phyloP scores from a whole-genome alignment of 257 asterid species.

The Pogostemon cablin region DNA sequence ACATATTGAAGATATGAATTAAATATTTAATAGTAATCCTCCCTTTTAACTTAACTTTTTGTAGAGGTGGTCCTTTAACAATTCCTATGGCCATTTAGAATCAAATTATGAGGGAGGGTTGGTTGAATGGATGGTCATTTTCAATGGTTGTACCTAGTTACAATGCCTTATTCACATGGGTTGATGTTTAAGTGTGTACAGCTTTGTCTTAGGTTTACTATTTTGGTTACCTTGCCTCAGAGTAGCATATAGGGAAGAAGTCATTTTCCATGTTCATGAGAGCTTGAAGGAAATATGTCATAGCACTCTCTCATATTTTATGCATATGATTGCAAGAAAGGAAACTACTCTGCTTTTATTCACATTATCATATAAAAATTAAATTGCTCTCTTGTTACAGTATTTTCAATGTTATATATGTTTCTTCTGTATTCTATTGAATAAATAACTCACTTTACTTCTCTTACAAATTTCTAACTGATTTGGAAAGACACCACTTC shows the following conservation, averaged over 20 bases:
- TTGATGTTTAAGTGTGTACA: constrained; percentile 11
- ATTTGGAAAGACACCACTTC: not conserved
- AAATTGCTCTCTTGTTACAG: not conserved
- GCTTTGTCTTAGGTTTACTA: not conserved
- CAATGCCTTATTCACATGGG: not conserved
- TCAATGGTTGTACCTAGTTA: not conserved
- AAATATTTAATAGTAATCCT: too few relatives aligned
- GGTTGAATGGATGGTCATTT: not conserved
- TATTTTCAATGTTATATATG: not conserved
- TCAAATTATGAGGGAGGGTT: constrained; percentile 6
- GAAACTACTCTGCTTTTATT: not conserved
- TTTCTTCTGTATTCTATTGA: not conserved
- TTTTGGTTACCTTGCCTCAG: constrained; percentile 12
- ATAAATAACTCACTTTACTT: not conserved
- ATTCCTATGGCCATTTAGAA: constrained; percentile 6
- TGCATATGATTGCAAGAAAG: not conserved
- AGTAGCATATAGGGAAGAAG: not conserved
- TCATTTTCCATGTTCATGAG: not conserved
- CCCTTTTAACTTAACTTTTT: too few relatives aligned
- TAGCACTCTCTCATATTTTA: not conserved
- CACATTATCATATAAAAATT: not conserved
- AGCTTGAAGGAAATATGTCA: not conserved
- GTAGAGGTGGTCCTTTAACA: too few relatives aligned
- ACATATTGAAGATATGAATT: too few relatives aligned
- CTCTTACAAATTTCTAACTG: not conserved